Conservation (phyloP, 163 green algal genomes). For the Volvox carteri region DNA sequence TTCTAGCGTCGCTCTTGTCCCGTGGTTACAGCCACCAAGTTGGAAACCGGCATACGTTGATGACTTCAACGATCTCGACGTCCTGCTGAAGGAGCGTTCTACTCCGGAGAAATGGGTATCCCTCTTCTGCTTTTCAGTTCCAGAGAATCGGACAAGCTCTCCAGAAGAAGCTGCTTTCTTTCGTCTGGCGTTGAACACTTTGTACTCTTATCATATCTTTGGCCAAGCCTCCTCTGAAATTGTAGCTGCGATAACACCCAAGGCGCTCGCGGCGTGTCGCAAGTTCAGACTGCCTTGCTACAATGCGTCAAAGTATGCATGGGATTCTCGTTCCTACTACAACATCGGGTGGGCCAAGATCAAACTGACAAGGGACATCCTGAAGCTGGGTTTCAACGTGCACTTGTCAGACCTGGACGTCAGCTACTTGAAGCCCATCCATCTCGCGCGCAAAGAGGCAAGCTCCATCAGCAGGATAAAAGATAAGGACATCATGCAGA, state of each 20-base stretch:
- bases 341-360: constrained; percentile 45
- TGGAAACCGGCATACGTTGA: constrained; percentile 5
- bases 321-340: not conserved
- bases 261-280: not conserved
- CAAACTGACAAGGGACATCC: constrained; percentile 26
- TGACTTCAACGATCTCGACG: not conserved
- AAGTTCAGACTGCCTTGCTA: constrained; percentile 18
- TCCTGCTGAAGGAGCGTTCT: not conserved
- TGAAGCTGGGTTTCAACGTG: constrained; percentile 43
- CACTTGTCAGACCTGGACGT: constrained; percentile 48
- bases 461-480: not conserved
- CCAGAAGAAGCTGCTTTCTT: constrained; percentile 14
- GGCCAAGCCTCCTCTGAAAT: constrained; percentile 21
- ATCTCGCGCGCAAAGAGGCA: constrained; percentile 1
- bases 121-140: not conserved
- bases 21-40: constrained; percentile 18
- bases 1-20: not conserved
- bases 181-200: constrained; percentile 7
- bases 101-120: constrained; percentile 7
- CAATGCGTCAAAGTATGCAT: constrained; percentile 1
- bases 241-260: not conserved
- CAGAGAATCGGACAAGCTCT: not conserved
- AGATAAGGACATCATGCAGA: too few relatives aligned
- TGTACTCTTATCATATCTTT: constrained; percentile 8
- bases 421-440: constrained; percentile 44